These are phyloP conservation scores for Apiotrichum sp. DNA, from an alignment of 1,284 basidiomycete species.

Conservation along the genomic window DNA sequence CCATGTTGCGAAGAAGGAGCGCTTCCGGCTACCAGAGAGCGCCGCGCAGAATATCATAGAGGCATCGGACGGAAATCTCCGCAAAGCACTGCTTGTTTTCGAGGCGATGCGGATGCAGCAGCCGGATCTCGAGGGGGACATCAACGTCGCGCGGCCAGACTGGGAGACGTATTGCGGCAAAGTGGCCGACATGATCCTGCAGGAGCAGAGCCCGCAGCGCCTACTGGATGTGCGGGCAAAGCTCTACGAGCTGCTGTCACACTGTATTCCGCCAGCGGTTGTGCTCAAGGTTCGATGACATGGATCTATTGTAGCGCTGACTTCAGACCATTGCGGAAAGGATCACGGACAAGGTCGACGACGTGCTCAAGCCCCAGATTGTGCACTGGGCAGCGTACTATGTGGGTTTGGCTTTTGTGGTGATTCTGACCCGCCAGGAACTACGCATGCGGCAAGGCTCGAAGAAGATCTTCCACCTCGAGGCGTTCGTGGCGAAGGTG, in stretches of 20 bases:
- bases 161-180: constrained; percentile 98
- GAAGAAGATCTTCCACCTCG: constrained; percentile 93
- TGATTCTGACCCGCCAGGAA: constrained; percentile 56
- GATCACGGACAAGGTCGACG: constrained; percentile 80
- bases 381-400: constrained; percentile 97
- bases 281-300: constrained; percentile 66
- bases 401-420: constrained; percentile 51
- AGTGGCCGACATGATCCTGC: constrained; percentile 87
- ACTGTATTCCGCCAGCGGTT: constrained; percentile 94
- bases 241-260: constrained; percentile 91
- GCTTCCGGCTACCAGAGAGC: constrained; percentile 70
- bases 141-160: constrained; percentile 87
- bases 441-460: constrained; percentile 79
- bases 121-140: constrained; percentile 65
- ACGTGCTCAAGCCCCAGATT: constrained; percentile 77
- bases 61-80: constrained; percentile 82
- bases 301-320: not conserved
- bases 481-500: constrained; percentile 58
- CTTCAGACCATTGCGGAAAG: constrained; percentile 78
- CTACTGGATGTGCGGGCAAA: constrained; percentile 88
- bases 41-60: constrained; percentile 67
- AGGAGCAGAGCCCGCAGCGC: constrained; percentile 83
- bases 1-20: constrained; percentile 75
- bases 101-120: constrained; percentile 96
- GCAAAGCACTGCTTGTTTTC: constrained; percentile 88